These are phyloP conservation scores for Podaxis sp. DNA, from an alignment of 768 basidiomycete species.

Conservation along the genomic window DNA sequence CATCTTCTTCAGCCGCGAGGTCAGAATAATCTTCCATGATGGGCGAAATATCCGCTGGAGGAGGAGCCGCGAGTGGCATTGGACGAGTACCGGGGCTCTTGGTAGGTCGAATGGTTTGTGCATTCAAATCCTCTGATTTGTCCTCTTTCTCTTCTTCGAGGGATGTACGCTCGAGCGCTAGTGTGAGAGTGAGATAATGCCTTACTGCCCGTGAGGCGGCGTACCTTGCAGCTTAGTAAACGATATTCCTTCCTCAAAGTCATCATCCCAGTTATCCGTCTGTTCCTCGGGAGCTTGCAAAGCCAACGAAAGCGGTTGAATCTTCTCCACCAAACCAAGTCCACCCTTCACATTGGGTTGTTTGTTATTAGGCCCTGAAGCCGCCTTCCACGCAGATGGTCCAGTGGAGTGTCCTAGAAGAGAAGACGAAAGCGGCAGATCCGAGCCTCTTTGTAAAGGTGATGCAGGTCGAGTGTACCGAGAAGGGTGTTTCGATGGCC, in stretches of 20 bases:
- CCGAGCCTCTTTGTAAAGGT: constrained; percentile 44
- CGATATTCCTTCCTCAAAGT: constrained; percentile 93
- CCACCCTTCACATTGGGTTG: constrained; percentile 35
- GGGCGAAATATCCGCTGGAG: constrained; percentile 59
- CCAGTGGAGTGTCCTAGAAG: constrained; percentile 30
- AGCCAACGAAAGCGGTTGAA: constrained; percentile 63
- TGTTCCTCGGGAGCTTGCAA: constrained; percentile 80
- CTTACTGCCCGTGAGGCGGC: constrained; percentile 8
- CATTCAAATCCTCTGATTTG: constrained; percentile 64
- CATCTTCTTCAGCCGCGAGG: constrained; percentile 77
- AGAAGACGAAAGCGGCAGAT: constrained; percentile 31
- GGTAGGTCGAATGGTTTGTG: constrained; percentile 75
- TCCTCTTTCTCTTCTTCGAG: constrained; percentile 53
- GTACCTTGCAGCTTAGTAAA: constrained; percentile 77
- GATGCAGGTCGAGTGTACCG: constrained; percentile 47
- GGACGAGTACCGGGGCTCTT: constrained; percentile 58
- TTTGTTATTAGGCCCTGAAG: constrained; percentile 19
- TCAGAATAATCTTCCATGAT: constrained; percentile 94
- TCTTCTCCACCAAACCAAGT: constrained; percentile 49
- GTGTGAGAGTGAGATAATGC: constrained; percentile 7
- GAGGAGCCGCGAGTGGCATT: constrained; percentile 58
- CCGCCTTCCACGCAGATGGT: constrained; percentile 34
- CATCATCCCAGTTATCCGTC: constrained; percentile 97
- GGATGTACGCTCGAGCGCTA: constrained; percentile 64
- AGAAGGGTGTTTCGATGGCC: constrained; percentile 67